Conservation (phyloP, 495 filamentous ascomycete species). For the Clohesyomyces aquaticus region DNA sequence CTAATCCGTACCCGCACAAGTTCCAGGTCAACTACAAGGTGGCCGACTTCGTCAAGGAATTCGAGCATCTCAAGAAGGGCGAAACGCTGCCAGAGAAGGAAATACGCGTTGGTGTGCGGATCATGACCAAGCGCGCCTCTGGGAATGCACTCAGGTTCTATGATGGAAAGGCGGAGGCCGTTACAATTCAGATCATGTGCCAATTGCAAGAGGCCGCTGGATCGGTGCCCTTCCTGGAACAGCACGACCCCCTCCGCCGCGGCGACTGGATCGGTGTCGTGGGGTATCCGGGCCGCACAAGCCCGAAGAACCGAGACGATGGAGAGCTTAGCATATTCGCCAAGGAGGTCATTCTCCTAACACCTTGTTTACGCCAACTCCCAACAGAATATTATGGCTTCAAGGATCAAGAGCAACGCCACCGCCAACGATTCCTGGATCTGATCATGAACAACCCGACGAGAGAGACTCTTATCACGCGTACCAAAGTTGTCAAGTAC, state of each 20-base stretch:
- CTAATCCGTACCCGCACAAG: slow-evolving; percentile 94
- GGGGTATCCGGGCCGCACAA: slow-evolving; percentile 86
- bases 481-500: slow-evolving; percentile 82
- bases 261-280: slow-evolving; percentile 91
- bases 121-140: slow-evolving; percentile 72
- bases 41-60: slow-evolving; percentile 73
- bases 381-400: slow-evolving; percentile 91
- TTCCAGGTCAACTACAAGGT: slow-evolving; percentile 84
- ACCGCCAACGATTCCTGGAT: slow-evolving; percentile 90
- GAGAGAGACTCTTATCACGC: slow-evolving; percentile 77
- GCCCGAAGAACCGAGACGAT: slow-evolving; percentile 79
- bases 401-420: slow-evolving; percentile 90
- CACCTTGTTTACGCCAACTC: slow-evolving; percentile 91
- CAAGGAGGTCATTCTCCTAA: slow-evolving; percentile 77
- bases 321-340: slow-evolving; percentile 96
- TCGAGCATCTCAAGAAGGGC: slow-evolving; percentile 78
- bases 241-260: slow-evolving; percentile 86
- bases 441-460: slow-evolving; percentile 88
- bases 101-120: slow-evolving; percentile 77
- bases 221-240: slow-evolving; percentile 67
- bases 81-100: slow-evolving; percentile 73
- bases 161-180: slow-evolving; percentile 81
- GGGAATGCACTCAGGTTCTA: slow-evolving; percentile 92
- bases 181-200: slow-evolving; percentile 88
- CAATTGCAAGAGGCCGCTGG: slow-evolving; percentile 52